Evolutionary conservation across 2,329 filamentous ascomycete genomes (phyloP).

Genomic region (Claviceps monticola): DNA sequence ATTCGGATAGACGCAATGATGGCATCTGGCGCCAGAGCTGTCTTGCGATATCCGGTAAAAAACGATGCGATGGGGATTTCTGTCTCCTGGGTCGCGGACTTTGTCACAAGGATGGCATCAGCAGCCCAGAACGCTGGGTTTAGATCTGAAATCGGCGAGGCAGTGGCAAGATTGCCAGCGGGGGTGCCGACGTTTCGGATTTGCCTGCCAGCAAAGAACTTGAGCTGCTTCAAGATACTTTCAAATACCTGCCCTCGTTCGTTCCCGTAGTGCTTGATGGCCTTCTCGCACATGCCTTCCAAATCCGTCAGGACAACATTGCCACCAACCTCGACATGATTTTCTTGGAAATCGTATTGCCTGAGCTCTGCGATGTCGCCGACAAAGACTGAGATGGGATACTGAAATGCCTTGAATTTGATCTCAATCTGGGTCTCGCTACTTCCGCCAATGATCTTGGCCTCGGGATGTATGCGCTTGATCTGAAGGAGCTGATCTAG

Average conservation of each 20-base stretch:
- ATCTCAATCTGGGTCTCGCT: slow-evolving; percentile 97
- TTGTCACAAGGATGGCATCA: slow-evolving; percentile 68
- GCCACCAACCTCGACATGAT: slow-evolving; percentile 80
- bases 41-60: slow-evolving; percentile 82
- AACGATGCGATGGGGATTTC: slow-evolving; percentile 89
- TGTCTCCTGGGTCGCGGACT: slow-evolving; percentile 55
- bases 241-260: slow-evolving; percentile 63
- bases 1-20: slow-evolving; percentile 82
- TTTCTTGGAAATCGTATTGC: slow-evolving; percentile 65
- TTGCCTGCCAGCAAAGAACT: slow-evolving; percentile 87
- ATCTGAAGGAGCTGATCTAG: slow-evolving; percentile 81
- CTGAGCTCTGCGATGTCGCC: slow-evolving; percentile 85
- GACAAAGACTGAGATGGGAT: slow-evolving; percentile 79
- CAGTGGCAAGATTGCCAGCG: slow-evolving; percentile 85
- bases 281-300: slow-evolving; percentile 69
- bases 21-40: slow-evolving; percentile 66
- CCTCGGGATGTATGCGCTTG: slow-evolving; percentile 69
- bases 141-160: slow-evolving; percentile 89
- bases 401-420: slow-evolving; percentile 92
- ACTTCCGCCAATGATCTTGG: slow-evolving; percentile 90
- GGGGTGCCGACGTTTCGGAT: slow-evolving; percentile 97
- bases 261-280: slow-evolving; percentile 63
- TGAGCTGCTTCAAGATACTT: slow-evolving; percentile 87
- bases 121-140: slow-evolving; percentile 89
- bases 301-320: slow-evolving; percentile 89